A percentile compares a stretch with the other conserved stretches of the same genome.
These are phyloP conservation scores for Ceratobasidium sp. DNA, from an alignment of 1,284 basidiomycete species.

Conservation along the genomic window DNA sequence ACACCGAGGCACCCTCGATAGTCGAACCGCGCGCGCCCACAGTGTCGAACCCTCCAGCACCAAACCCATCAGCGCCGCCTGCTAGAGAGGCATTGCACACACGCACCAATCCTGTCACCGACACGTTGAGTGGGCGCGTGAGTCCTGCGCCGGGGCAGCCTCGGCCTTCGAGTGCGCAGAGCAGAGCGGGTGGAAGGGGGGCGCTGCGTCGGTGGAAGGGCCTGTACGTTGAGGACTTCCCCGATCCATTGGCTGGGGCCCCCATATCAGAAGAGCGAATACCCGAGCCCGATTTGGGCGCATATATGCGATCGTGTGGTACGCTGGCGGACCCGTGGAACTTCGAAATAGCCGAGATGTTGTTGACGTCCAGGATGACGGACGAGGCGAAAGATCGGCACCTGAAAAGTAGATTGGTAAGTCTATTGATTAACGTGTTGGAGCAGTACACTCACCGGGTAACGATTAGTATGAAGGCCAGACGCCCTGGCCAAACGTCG, in stretches of 20 bases:
- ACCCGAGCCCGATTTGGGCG: neutral
- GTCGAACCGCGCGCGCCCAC: too few species aligned
- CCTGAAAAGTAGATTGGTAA: constrained; percentile 22
- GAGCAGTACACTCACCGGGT: neutral
- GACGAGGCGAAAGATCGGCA: neutral
- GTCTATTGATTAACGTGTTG: neutral
- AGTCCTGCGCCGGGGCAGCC: too few species aligned
- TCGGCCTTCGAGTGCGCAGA: too few species aligned
- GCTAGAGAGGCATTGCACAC: too few species aligned
- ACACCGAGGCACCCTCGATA: too few species aligned
- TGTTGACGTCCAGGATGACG: constrained; percentile 6
- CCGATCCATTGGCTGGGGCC: neutral
- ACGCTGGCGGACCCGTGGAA: neutral
- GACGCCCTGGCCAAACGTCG: constrained; percentile 7
- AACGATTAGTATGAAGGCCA: neutral
- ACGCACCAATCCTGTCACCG: too few species aligned
- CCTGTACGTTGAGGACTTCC: constrained; percentile 7
- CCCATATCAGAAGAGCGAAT: neutral
- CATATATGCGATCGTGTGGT: neutral
- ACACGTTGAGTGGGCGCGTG: too few species aligned
- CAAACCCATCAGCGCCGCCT: too few species aligned
- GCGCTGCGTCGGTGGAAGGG: too few species aligned
- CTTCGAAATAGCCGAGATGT: constrained; percentile 27
- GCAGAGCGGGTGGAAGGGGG: too few species aligned
- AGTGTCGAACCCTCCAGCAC: too few species aligned